Base-by-base conservation (phyloP, 441 rosid genomes). In the Manihot esculenta region DNA sequence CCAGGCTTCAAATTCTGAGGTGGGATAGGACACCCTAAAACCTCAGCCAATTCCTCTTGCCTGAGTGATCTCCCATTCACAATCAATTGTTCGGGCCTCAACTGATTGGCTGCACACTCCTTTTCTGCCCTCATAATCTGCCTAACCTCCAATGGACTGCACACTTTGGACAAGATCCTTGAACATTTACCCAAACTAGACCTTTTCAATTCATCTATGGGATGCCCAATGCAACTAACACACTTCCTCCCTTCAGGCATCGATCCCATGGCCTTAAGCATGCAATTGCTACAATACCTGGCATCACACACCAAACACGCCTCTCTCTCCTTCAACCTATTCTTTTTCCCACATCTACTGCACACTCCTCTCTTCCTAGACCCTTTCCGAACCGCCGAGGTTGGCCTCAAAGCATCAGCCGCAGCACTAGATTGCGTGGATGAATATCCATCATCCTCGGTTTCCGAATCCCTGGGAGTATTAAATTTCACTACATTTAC, bases 201-300 rank as follows among this genome's bases (percentile, higher is more conserved):
- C 72, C 91, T 76, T 42, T 79, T 83, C 0, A 76, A 57, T 58
- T 87, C 91, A 48, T 85, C 85, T 8, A 87, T 85, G 0, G 86
- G 78, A 68, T 71, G 48, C 18, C 84, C 80, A 30, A 87, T 85
- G 57, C 89, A 87, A n/a, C 76, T 64, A 7, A 87, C 85, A 14
- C 91, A 87, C 73, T 87, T 85, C 75, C 91, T 80, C 35, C 88
- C 91, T 69, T 87, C 91, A 8, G 88, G 91, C 91, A 87, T 87
- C 56, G 91, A 87, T 5, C 91, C 91, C 88, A 87, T 85, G 17
- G 86, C 87, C 76, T 80, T 87, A 24, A 85, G 71, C 82, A 87
- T 59, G 27, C 86, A 85, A 69, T 80, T 83, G 35, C 78, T 77
- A 38, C 91, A 87, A 44, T 81, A 87, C 78, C 69, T 80, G 7